Base-by-base conservation (phyloP, 495 filamentous ascomycete species). In the Penicillium ucsense region DNA sequence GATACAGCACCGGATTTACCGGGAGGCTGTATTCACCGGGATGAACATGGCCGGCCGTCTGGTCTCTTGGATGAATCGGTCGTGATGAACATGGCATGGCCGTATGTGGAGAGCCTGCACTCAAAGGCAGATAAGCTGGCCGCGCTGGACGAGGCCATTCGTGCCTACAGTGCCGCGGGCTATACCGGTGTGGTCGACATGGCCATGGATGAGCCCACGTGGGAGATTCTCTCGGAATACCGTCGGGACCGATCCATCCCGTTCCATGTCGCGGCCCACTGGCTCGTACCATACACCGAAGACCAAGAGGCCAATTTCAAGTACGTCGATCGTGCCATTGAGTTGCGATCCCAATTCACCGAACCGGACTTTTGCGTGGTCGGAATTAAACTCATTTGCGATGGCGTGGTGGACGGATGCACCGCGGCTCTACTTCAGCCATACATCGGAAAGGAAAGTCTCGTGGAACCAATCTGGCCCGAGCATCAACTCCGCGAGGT, bases 341-440 rank as follows among this genome's bases (percentile, higher is more conserved):
- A 76, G 49, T 58, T 84, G 3, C 65, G 69, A 11, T 41, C 49
- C 7, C 42, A 72, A 43, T 78, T 68, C 53, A 78, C 76, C 43
- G 59, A 63, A 3, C 79, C 76, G 0, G 71, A 77, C 38, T 79
- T 80, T 42, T 65, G 77, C 31, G 62, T 85, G 10, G 72, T 77
- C 2, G 82, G 82, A n/a, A 76, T 84, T 53, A 85, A 85, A 50
- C 64, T 85, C 20, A 84, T 85, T 38, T 80, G 79, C 47, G 82
- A 85, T 46, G 82, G 82, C 1, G 78, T 84, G 6, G 68, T 85
- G 38, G 82, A 85, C 48, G 79, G 75, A 0, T 85, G 81, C 58
- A 85, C 82, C 4, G 82, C 82, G 0, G 79, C 74, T 4, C 61
- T 85, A 31, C 61, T 67, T 4, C 72, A 83, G 57, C 80, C 82